phyloP scores from a whole-genome alignment of 257 asterid species.

The Solanum ossicruentum region DNA sequence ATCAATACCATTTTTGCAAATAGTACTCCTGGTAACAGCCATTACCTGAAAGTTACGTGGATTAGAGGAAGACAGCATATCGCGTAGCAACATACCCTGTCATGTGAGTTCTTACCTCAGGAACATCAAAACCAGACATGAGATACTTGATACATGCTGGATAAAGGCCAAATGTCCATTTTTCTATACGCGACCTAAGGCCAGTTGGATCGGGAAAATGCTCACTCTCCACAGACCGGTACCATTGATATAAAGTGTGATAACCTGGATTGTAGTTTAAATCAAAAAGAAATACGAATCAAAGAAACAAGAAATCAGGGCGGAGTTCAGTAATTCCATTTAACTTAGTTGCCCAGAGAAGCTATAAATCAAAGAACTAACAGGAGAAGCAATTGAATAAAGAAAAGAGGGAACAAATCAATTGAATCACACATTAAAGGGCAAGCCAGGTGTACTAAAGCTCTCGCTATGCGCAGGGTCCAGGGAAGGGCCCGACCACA shows the following conservation, averaged over 20 bases:
- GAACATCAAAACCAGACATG: slow-evolving; percentile 96
- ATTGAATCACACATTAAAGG: neutral
- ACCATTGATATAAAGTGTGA: slow-evolving; percentile 92
- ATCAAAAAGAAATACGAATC: neutral
- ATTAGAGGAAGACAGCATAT: neutral
- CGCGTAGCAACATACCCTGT: neutral
- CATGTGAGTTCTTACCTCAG: slow-evolving; percentile 42
- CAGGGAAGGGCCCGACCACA: too few species aligned
- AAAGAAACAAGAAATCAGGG: neutral
- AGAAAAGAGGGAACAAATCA: too few species aligned
- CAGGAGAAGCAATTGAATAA: too few species aligned
- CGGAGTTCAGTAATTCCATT: neutral
- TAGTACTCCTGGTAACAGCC: slow-evolving; percentile 83
- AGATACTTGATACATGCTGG: slow-evolving; percentile 97
- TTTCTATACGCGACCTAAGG: slow-evolving; percentile 81
- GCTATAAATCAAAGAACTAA: neutral
- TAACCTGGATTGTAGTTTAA: slow-evolving; percentile 37
- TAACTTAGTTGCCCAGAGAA: neutral
- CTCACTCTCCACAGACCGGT: slow-evolving; percentile 74
- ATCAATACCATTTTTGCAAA: slow-evolving; percentile 85
- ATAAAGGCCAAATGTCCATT: slow-evolving; percentile 96
- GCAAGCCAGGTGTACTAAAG: too few species aligned
- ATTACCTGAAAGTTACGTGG: slow-evolving; percentile 45
- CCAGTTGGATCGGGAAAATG: slow-evolving; percentile 99
- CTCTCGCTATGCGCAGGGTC: too few species aligned